Base-by-base conservation (phyloP, 371 early-diverging fungal genomes). In the Mucor velutinosus region DNA sequence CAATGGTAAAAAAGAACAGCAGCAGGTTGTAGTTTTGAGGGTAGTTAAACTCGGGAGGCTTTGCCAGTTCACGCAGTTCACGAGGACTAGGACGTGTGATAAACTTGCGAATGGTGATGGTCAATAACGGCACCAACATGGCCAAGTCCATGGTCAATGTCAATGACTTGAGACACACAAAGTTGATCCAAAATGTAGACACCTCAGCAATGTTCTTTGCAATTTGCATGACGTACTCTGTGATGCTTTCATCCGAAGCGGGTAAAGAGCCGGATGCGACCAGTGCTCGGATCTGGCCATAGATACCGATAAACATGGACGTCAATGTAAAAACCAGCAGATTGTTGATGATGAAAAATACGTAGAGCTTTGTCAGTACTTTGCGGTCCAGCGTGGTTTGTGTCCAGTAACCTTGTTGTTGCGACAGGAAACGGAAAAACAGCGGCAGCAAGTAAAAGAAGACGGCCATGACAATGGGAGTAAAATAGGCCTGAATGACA, bases 331-430 rank as follows among this genome's bases (percentile, higher is more conserved):
- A 88, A 14, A 90, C 86, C 53, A 91, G 62, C 21, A 92, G 69
- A 69, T 91, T 90, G 66, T 89, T 89, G 63, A 92, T 69, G 23
- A 93, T 87, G 70, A 90, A 92, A 77, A 94, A 95, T 12, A 88
- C 80, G 70, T 91, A 94, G 66, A 90, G 86, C 74, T 93, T 94
- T 62, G 89, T 82, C 65, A 93, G 82, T 10, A 93, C 90, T 64
- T 83, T 78, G 33, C 92, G 86, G 59, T 95, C 94, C 11, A 92
- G 80, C 3, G 89, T 92, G 0, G 92, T 87, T 33, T 86, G 76
- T 21, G 93, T 92, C 39, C 84, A 65, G 39, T 90, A 90, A n/a
- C 95, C 95, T 76, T 94, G 94, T 64, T 90, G 86, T 35, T 87
- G 76, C 11, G 94, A 87, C 43, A 93, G 63, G 41, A 86, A 75